Conservation (phyloP, 2,329 filamentous ascomycete genomes). For the Cladosporium sp. region DNA sequence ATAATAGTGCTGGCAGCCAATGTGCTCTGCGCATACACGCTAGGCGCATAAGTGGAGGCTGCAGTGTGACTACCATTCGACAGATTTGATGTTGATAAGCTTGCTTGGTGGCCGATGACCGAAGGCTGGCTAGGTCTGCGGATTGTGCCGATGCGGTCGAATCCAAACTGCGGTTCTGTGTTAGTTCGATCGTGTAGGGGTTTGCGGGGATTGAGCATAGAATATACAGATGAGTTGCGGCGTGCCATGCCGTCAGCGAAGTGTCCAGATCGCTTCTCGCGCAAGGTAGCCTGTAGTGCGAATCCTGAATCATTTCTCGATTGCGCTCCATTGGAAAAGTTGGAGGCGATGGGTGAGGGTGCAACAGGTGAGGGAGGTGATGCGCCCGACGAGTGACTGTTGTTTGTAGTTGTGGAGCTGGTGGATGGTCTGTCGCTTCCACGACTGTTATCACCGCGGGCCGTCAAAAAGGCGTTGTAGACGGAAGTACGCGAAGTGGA, state of each 20-base stretch:
- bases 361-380: slow-evolving; percentile 66
- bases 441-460: slow-evolving; percentile 64
- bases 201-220: slow-evolving; percentile 32
- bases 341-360: slow-evolving; percentile 70
- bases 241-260: slow-evolving; percentile 74
- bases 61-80: slow-evolving; percentile 44
- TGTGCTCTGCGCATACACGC: slow-evolving; percentile 82
- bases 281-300: slow-evolving; percentile 77
- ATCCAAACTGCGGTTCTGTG: slow-evolving; percentile 59
- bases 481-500: slow-evolving; percentile 60
- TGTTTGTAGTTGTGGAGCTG: slow-evolving; percentile 54
- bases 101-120: slow-evolving; percentile 61
- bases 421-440: slow-evolving; percentile 75
- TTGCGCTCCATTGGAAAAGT: slow-evolving; percentile 77
- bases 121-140: slow-evolving; percentile 62
- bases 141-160: slow-evolving; percentile 68
- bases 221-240: slow-evolving; percentile 74
- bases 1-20: slow-evolving; percentile 82
- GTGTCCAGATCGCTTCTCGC: slow-evolving; percentile 92
- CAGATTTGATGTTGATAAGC: slow-evolving; percentile 68
- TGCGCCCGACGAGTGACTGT: slow-evolving; percentile 38
- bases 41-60: slow-evolving; percentile 66
- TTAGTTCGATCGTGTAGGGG: slow-evolving; percentile 35
- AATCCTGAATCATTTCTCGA: slow-evolving; percentile 91
- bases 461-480: slow-evolving; percentile 87